Percentiles rank a stretch among this genome's conserved stretches.
Evolutionary conservation across 2,329 filamentous ascomycete genomes (phyloP).

Genomic region (Fusarium gaditjirri): DNA sequence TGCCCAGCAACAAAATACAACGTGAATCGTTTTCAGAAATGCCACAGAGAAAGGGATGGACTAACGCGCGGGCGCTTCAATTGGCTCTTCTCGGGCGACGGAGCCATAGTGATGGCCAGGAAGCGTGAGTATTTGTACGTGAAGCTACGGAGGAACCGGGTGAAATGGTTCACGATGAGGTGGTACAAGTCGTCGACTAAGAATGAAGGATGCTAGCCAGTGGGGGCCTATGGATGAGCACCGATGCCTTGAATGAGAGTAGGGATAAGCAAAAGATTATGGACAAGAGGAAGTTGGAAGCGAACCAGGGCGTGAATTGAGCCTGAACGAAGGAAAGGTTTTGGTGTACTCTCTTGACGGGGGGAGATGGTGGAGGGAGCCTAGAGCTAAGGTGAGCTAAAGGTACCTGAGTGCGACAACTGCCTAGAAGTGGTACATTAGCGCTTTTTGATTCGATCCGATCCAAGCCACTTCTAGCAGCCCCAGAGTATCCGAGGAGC

Average conservation of each 20-base stretch:
- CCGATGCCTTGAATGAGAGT: slow-evolving; percentile 39
- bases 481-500: slow-evolving; percentile 2
- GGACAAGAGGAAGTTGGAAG: slow-evolving; percentile 26
- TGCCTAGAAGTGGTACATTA: slow-evolving; percentile 31
- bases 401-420: slow-evolving; percentile 34
- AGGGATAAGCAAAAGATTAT: slow-evolving; percentile 18
- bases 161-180: slow-evolving; percentile 29
- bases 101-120: slow-evolving; percentile 60
- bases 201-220: slow-evolving; percentile 9
- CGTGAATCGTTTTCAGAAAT: slow-evolving; percentile 4
- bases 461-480: slow-evolving; percentile 35
- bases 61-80: slow-evolving; percentile 84
- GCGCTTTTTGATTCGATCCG: slow-evolving; percentile 10
- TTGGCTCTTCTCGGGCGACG: slow-evolving; percentile 79
- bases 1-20: slow-evolving; percentile 7
- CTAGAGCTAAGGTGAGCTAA: slow-evolving; percentile 30
- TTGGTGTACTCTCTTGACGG: slow-evolving; percentile 42
- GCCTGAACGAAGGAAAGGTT: slow-evolving; percentile 34
- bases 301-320: slow-evolving; percentile 41
- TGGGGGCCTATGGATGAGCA: slow-evolving; percentile 20
- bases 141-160: slow-evolving; percentile 30
- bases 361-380: slow-evolving; percentile 31
- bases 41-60: slow-evolving; percentile 41
- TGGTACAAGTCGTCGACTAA: slow-evolving; percentile 5
- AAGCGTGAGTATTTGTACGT: slow-evolving; percentile 16